Evolutionary conservation across 257 asterid genomes (phyloP).

Genomic region (Solanum bukasovii): DNA sequence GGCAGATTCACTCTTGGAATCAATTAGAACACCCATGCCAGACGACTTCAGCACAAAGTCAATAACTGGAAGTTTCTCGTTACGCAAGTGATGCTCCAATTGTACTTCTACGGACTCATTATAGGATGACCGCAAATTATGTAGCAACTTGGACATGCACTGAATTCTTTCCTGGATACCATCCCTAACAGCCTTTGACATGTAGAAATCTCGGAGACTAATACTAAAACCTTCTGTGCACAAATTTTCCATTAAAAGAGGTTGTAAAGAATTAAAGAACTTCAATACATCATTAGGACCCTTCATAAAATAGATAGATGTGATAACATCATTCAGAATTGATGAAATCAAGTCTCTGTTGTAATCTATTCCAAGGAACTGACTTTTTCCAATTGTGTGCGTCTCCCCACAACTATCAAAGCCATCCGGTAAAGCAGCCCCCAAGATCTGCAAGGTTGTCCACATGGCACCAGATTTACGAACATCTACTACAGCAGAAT

Average conservation of each 20-base stretch:
- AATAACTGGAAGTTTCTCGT: slow-evolving; percentile 45
- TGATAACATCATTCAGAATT: slow-evolving; percentile 52
- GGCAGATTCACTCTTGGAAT: slow-evolving; percentile 89
- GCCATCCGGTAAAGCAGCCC: slow-evolving; percentile 53
- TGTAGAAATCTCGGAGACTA: slow-evolving; percentile 57
- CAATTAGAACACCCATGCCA: slow-evolving; percentile 57
- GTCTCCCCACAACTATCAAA: slow-evolving; percentile 75
- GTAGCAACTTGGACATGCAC: slow-evolving; percentile 33
- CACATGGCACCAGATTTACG: slow-evolving; percentile 51
- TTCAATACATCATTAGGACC: slow-evolving; percentile 73
- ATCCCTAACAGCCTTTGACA: slow-evolving; percentile 39
- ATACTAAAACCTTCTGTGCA: slow-evolving; percentile 69
- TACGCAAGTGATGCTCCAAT: slow-evolving; percentile 52
- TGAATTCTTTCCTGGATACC: slow-evolving; percentile 41
- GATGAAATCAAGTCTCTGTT: slow-evolving; percentile 52
- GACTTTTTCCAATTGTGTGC: slow-evolving; percentile 37
- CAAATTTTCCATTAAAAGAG: slow-evolving; percentile 76
- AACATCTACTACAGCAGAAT: slow-evolving; percentile 51
- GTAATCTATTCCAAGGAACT: slow-evolving; percentile 42
- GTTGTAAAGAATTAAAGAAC: slow-evolving; percentile 70
- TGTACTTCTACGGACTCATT: slow-evolving; percentile 54
- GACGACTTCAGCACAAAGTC: slow-evolving; percentile 56
- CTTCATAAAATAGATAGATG: slow-evolving; percentile 70
- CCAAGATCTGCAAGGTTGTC: slow-evolving; percentile 75
- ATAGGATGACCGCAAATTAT: slow-evolving; percentile 33